phyloP scores from a whole-genome alignment of 768 basidiomycete genomes.

The Leccinum disarticulatum region DNA sequence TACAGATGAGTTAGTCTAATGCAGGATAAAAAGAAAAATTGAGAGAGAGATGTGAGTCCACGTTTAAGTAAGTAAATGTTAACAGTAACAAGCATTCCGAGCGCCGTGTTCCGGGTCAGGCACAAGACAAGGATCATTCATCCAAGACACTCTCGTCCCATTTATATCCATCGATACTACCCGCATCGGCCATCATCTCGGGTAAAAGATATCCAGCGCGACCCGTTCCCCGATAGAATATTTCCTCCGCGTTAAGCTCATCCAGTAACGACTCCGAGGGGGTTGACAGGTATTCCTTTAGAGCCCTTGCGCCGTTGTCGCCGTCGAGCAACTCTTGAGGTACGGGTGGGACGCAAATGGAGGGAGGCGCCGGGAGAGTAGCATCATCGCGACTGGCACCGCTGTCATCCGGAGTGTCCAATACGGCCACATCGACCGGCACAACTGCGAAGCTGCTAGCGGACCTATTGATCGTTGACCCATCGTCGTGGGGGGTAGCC shows the following conservation, averaged over 20 bases:
- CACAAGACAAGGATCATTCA: background rate
- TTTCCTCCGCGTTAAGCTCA: background rate
- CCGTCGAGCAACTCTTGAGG: background rate
- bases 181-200: slow-evolving; percentile 9
- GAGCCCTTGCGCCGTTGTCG: background rate
- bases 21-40: too few species aligned
- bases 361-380: background rate
- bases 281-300: background rate
- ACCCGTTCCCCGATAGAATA: background rate
- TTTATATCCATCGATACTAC: slow-evolving; percentile 4
- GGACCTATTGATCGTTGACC: background rate
- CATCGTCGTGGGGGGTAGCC: background rate
- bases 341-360: background rate
- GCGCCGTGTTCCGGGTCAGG: background rate
- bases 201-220: slow-evolving; percentile 9
- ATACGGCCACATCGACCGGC: background rate
- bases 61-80: background rate
- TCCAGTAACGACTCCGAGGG: background rate
- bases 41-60: background rate
- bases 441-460: background rate
- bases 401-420: background rate
- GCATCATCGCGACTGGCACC: background rate
- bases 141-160: slow-evolving; percentile 1
- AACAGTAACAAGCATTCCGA: background rate
- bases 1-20: too few species aligned